Evolutionary conservation across 2,329 filamentous ascomycete species (phyloP).

Genomic region (Cercospora berteroae): DNA sequence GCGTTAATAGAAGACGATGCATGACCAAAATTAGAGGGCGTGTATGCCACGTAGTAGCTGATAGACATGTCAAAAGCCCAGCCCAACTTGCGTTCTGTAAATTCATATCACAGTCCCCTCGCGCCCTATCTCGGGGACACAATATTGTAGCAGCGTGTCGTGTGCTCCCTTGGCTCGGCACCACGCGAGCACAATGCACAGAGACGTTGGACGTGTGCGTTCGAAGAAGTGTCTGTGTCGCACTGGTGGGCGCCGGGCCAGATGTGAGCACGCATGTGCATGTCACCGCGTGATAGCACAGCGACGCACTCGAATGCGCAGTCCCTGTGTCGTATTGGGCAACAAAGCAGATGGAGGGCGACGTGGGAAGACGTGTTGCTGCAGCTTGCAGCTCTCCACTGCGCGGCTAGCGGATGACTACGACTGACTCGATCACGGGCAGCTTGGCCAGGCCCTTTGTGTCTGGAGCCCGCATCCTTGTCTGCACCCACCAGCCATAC

Average conservation of each 20-base stretch:
- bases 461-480: background rate
- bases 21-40: background rate
- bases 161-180: background rate
- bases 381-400: background rate
- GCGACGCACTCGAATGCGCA: background rate
- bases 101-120: background rate
- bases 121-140: background rate
- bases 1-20: background rate
- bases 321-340: background rate
- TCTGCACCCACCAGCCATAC: background rate
- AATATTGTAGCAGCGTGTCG: background rate
- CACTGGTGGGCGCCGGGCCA: background rate
- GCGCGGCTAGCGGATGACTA: background rate
- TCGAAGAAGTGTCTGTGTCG: background rate
- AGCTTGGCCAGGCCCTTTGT: background rate
- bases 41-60: background rate
- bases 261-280: background rate
- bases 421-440: background rate
- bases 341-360: background rate
- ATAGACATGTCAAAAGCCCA: background rate
- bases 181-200: background rate
- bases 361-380: background rate
- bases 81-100: background rate
- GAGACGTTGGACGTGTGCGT: background rate
- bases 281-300: background rate